These are phyloP conservation scores for Scortechinia acanthostroma DNA, from an alignment of 2,329 filamentous ascomycete genomes.

Conservation along the genomic window DNA sequence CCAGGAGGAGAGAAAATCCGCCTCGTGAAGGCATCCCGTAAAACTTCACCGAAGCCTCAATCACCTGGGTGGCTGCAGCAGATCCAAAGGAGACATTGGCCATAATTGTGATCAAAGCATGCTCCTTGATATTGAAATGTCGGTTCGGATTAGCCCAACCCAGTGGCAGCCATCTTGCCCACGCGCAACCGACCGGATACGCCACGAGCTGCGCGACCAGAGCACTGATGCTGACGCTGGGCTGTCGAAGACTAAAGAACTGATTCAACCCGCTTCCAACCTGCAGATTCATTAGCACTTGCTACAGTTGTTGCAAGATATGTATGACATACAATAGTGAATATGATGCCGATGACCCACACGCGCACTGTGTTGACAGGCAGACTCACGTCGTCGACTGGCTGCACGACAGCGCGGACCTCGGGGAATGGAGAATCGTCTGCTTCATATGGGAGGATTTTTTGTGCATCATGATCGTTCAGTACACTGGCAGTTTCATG, in stretches of 20 bases:
- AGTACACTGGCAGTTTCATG: background rate
- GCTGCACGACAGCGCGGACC: slow-evolving; percentile 45
- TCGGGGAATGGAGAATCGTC: slow-evolving; percentile 50
- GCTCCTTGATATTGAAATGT: slow-evolving; percentile 18
- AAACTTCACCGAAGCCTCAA: slow-evolving; percentile 9
- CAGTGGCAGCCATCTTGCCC: slow-evolving; percentile 41
- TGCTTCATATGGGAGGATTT: background rate
- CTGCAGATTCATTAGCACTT: background rate
- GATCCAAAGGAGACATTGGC: slow-evolving; percentile 30
- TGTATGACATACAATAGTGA: slow-evolving; percentile 24
- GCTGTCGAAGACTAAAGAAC: slow-evolving; percentile 48
- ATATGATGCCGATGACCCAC: slow-evolving; percentile 43
- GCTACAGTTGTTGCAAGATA: background rate
- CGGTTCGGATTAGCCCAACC: slow-evolving; percentile 35
- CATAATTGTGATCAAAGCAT: slow-evolving; percentile 27
- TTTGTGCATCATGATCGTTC: background rate
- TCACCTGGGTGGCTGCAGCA: background rate
- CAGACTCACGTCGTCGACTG: slow-evolving; percentile 39
- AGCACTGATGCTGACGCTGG: slow-evolving; percentile 41
- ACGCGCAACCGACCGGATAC: slow-evolving; percentile 42
- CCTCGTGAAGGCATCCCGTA: slow-evolving; percentile 22
- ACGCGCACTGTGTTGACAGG: slow-evolving; percentile 46
- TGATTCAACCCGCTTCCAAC: slow-evolving; percentile 31
- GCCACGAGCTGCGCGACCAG: slow-evolving; percentile 49
- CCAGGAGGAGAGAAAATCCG: slow-evolving; percentile 22